Conservation (phyloP, 2,329 filamentous ascomycete genomes). For the Calonectria pteridis region DNA sequence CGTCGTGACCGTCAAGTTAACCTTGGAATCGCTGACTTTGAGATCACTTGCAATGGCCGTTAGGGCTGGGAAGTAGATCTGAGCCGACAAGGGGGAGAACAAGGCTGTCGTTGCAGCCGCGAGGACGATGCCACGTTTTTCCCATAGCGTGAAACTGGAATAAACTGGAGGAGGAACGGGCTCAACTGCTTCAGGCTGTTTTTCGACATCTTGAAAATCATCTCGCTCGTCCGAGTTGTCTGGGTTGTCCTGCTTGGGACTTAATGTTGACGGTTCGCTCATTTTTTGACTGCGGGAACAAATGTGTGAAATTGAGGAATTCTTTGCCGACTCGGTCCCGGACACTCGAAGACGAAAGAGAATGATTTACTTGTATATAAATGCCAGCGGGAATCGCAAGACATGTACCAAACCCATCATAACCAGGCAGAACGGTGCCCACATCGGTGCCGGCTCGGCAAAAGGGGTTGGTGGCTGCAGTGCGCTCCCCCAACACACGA, state of each 20-base stretch:
- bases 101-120: constrained; percentile 54
- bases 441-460: constrained; percentile 33
- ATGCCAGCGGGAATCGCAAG: neutral
- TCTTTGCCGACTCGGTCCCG: neutral
- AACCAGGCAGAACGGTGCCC: constrained; percentile 4
- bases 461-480: neutral
- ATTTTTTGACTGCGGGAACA: neutral
- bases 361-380: neutral
- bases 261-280: constrained; percentile 3
- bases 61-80: constrained; percentile 68
- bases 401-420: neutral
- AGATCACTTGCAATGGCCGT: constrained; percentile 62
- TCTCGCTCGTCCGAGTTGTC: neutral
- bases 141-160: constrained; percentile 54
- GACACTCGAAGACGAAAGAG: neutral
- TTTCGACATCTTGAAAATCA: constrained; percentile 25
- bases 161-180: constrained; percentile 43
- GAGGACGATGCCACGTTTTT: constrained; percentile 57
- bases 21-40: constrained; percentile 53
- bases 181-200: constrained; percentile 18
- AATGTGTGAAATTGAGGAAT: neutral
- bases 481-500: neutral
- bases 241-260: neutral
- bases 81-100: constrained; percentile 61
- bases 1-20: constrained; percentile 66